Base-by-base conservation (phyloP, 1,284 basidiomycete genomes). In the Chalciporus sp. region DNA sequence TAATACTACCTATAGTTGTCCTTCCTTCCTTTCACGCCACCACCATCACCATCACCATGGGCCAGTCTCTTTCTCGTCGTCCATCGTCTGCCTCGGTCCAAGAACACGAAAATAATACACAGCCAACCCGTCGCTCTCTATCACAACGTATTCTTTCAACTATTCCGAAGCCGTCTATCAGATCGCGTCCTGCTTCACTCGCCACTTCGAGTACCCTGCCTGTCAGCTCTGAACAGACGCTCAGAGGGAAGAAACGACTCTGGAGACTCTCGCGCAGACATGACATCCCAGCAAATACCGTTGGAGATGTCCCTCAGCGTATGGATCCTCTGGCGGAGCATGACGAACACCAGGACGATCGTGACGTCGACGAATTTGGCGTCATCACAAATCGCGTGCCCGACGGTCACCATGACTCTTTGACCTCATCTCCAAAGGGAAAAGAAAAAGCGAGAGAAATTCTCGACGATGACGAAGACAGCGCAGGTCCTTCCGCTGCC, bases 231-330 rank as follows among this genome's bases (percentile, higher is more conserved):
- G 54, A 57, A 57, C 55, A 60, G 58, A 62, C 64, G 56, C 62
- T 63, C 52, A 59, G 61, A 64, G 47, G 55, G 6, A 64, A 61
- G 64, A 74, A 65, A 55, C 75, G 72, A 56, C 69, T 70, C 49
- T 78, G 76, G 76, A 65, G 72, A 39, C 70, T 68, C n/a, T 78
- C 76, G 27, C 65, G 67, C 28, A 63, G 62, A 45, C 62, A 42
- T 10, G 47, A 56, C 1, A 37, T 43, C 37, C 40, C 52, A 28
- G 37, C 58, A 14, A 46, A 35, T 43, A 42, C 42, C 11, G 61
- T 58, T 19, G 52, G 47, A 23, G 37, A 50, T 46, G 33, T 57
- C 31, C 42, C 55, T 50, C 57, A 55, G 41, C 49, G 20, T 53
- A 53, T 54, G 39, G 45, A 47, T 41, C 44, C 55, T 41, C 53